Base-by-base conservation (phyloP, 1,284 basidiomycete species). In the Apiotrichum akiyoshidainum region DNA sequence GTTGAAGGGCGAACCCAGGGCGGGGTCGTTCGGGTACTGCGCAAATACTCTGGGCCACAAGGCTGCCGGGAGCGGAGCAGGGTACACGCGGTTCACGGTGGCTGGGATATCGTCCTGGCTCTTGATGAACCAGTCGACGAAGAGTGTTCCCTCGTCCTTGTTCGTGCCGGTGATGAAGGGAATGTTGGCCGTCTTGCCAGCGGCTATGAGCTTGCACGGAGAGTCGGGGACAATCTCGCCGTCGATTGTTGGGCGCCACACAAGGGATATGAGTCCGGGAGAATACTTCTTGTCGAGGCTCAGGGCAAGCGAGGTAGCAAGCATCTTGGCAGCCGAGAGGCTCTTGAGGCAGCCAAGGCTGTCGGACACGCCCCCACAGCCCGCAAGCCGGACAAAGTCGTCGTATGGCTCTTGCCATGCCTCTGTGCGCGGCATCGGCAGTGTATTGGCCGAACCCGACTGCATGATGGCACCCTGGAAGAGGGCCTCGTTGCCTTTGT, bases 401-500 rank as follows among this genome's bases (percentile, higher is more conserved):
- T 72, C 65, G 58, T 73, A 78, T 31, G 65, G 59, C 2, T 42
- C 56, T 41, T 77, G 67, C 57, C 72, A 74, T 12, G 65, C 54
- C 21, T 52, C 61, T 13, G 67, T 65, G 1, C 64, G 65, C 1
- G 63, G 65, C 39, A 72, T 52, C 0, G 69, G 75, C 17, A 65
- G 61, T 19, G 69, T 70, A 2, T 64, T 66, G 17, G 68, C 67
- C 17, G 74, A 70, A 14, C 78, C 79, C 9, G 74, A 76, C 55
- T 78, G 68, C 68, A 80, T 71, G 61, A 80, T 79, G 1, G 77
- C 77, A 12, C 64, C 68, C 12, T 66, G 66, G 71, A 79, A 79
- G 14, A 76, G 60, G 37, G 64, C 63, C 44, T 64, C 52, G 48
- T 63, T 55, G 11, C 57, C 60, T n/a, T 71, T 65, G 52, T 65